phyloP scores from a whole-genome alignment of 2,329 filamentous ascomycete species.

The Nemania sp. region DNA sequence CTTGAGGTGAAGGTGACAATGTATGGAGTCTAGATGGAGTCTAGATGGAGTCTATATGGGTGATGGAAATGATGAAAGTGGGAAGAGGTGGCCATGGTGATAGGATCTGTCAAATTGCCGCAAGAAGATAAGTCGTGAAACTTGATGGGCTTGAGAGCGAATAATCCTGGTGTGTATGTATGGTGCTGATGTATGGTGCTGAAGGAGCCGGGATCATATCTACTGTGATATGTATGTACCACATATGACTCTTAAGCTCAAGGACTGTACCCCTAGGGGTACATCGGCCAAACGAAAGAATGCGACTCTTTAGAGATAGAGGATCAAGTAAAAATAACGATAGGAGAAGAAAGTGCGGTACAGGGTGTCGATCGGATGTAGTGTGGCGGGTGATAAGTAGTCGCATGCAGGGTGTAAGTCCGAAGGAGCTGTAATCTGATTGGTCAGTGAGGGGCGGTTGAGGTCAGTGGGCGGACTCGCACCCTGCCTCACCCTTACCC shows the following conservation, averaged over 20 bases:
- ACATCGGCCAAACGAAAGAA: slow-evolving; percentile 10
- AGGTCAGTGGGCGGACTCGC: slow-evolving; percentile 23
- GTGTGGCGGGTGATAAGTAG: slow-evolving; percentile 24
- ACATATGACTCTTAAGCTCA: slow-evolving; percentile 6
- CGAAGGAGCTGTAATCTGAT: slow-evolving; percentile 28
- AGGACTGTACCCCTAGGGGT: neutral
- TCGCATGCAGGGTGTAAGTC: slow-evolving; percentile 30
- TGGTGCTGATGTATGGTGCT: neutral
- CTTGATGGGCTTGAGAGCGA: neutral
- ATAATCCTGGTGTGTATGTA: neutral
- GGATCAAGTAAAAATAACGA: neutral
- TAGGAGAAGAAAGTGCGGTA: slow-evolving; percentile 10
- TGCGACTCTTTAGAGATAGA: slow-evolving; percentile 3
- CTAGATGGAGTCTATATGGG: neutral
- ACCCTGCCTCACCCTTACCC: slow-evolving; percentile 34
- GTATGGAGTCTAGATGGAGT: neutral
- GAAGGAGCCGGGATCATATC: neutral
- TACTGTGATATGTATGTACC: neutral
- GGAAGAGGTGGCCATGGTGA: neutral
- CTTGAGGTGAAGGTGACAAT: neutral
- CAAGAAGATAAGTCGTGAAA: neutral
- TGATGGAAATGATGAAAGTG: neutral
- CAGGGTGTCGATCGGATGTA: slow-evolving; percentile 24
- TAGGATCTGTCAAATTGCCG: neutral
- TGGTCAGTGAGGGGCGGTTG: slow-evolving; percentile 27